Evolutionary conservation across 176 grass and related monocot genomes (phyloP).

Genomic region (Lolium perenne): DNA sequence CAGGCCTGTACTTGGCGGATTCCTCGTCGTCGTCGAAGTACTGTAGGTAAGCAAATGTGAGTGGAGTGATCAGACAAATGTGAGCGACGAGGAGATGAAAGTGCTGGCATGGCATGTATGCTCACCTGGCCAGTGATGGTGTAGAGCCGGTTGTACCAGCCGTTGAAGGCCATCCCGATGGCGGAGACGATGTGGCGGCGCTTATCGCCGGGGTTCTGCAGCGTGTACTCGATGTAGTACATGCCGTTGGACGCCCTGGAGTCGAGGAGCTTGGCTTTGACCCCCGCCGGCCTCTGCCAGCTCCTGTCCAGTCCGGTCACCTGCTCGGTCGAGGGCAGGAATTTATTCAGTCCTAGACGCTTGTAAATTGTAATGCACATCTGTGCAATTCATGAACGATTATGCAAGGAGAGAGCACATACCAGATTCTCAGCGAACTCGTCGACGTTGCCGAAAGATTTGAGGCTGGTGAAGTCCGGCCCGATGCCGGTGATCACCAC

Average conservation of each 20-base stretch:
- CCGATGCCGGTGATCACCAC: constrained; percentile 86
- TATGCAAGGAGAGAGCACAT: not conserved
- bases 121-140: constrained; percentile 87
- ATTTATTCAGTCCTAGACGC: not conserved
- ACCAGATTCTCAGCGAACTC: constrained; percentile 91
- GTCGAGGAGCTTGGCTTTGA: constrained; percentile 79
- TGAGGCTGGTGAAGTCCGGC: constrained; percentile 96
- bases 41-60: constrained; percentile 49
- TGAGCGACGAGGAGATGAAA: no score
- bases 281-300: constrained; percentile 75
- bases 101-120: no score
- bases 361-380: not conserved
- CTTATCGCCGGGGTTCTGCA: constrained; percentile 86
- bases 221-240: constrained; percentile 91
- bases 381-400: not conserved
- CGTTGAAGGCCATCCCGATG: constrained; percentile 86
- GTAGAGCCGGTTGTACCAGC: constrained; percentile 90
- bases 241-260: constrained; percentile 73
- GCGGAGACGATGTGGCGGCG: constrained; percentile 81
- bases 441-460: constrained; percentile 87
- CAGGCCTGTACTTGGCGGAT: constrained; percentile 56
- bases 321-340: constrained; percentile 19
- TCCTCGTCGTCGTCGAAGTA: constrained; percentile 79
- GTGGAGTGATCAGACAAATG: not conserved
- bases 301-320: constrained; percentile 89